Evolutionary conservation across 2,329 filamentous ascomycete genomes (phyloP).

Genomic region (Eutypa lata): DNA sequence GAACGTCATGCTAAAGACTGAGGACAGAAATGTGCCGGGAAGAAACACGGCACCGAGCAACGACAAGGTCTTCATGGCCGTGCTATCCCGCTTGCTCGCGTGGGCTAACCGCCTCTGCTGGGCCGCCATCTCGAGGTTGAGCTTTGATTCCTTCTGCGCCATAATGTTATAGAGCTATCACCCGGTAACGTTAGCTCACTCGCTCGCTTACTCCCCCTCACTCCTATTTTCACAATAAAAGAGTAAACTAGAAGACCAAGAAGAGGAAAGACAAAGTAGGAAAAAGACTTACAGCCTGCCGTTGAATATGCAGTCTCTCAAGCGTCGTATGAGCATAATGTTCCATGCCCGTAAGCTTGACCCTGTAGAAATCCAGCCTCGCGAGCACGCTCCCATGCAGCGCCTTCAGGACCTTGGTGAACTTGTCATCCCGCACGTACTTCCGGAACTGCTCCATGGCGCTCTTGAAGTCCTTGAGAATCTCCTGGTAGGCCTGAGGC

Average conservation of each 20-base stretch:
- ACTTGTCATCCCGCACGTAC: constrained; percentile 16
- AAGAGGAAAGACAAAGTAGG: background rate
- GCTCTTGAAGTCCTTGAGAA: constrained; percentile 45
- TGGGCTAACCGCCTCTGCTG: constrained; percentile 59
- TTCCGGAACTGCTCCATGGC: constrained; percentile 44
- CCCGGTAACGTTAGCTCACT: constrained; percentile 3
- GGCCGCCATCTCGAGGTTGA: constrained; percentile 61
- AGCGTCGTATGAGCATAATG: constrained; percentile 62
- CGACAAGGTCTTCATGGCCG: constrained; percentile 63
- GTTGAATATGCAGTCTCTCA: constrained; percentile 58
- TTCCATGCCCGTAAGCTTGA: constrained; percentile 59
- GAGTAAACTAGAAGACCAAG: no score
- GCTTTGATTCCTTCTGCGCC: constrained; percentile 60
- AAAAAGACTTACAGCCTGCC: constrained; percentile 49
- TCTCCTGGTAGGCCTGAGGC: constrained; percentile 58
- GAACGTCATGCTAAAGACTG: constrained; percentile 65
- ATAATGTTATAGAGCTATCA: constrained; percentile 62
- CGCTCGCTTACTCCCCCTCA: background rate
- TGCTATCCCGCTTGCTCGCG: constrained; percentile 59
- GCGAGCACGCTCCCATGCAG: constrained; percentile 51
- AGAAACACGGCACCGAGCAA: constrained; percentile 62
- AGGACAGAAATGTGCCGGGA: constrained; percentile 60
- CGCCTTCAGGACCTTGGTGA: constrained; percentile 15
- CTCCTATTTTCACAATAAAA: no score
- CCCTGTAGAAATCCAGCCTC: constrained; percentile 57